phyloP scores from a whole-genome alignment of 371 early-diverging fungal species.

The Circinella minor region DNA sequence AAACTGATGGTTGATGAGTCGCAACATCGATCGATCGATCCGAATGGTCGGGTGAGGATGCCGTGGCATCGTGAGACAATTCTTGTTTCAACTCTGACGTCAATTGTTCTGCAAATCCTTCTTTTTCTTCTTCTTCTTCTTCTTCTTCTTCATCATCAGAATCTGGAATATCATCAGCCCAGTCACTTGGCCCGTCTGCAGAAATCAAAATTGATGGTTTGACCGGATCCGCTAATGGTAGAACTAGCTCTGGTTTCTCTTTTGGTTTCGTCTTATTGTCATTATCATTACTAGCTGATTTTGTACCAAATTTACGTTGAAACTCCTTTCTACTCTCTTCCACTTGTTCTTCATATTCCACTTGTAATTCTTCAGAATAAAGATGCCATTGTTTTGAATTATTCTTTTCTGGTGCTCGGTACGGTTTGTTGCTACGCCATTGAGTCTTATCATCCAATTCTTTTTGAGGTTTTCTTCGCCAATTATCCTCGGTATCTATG shows the following conservation, averaged over 20 bases:
- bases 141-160: not conserved
- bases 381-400: not conserved
- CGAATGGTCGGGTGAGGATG: not conserved
- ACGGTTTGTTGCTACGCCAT: not conserved
- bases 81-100: not conserved
- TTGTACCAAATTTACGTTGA: constrained; percentile 5
- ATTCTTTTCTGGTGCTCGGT: constrained; percentile 1
- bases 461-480: not conserved
- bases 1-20: no score
- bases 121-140: not conserved
- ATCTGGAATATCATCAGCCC: constrained; percentile 11
- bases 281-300: not conserved
- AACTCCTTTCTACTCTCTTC: constrained; percentile 7
- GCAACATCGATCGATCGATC: not conserved
- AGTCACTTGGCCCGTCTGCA: constrained; percentile 13
- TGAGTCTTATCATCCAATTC: not conserved
- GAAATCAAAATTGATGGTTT: not conserved
- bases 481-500: not conserved
- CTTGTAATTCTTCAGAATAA: constrained; percentile 5
- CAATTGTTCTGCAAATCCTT: not conserved
- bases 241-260: not conserved
- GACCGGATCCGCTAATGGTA: not conserved
- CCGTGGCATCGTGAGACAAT: not conserved
- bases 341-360: constrained; percentile 9
- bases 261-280: not conserved